phyloP scores from a whole-genome alignment of 108 stramenopile genomes.

The Craspedostauros australis region DNA sequence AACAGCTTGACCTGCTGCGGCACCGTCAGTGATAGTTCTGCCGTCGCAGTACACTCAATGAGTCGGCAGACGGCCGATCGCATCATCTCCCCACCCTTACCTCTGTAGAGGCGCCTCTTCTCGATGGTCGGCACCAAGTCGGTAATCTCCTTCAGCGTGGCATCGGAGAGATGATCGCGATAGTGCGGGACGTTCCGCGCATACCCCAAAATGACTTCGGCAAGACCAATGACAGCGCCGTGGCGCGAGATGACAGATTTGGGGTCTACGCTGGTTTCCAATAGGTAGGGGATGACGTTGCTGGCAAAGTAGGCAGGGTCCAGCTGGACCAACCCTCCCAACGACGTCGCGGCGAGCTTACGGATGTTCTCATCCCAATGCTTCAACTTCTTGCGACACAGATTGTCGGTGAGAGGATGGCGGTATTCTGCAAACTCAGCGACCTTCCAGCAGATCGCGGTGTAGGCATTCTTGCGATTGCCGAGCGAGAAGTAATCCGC shows the following conservation, averaged over 20 bases:
- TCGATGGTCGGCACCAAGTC: constrained; percentile 84
- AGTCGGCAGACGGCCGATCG: constrained; percentile 85
- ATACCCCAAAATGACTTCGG: constrained; percentile 76
- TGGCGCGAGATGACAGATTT: constrained; percentile 74
- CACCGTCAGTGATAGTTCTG: constrained; percentile 60
- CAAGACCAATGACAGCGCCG: constrained; percentile 80
- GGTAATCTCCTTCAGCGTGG: constrained; percentile 27
- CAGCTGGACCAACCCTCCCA: constrained; percentile 52
- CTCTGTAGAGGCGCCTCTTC: constrained; percentile 91
- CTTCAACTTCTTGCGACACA: constrained; percentile 62
- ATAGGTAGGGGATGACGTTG: constrained; percentile 64
- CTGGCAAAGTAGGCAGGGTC: constrained; percentile 46
- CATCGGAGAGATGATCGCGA: constrained; percentile 3
- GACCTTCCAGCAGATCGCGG: constrained; percentile 55
- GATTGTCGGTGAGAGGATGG: constrained; percentile 63
- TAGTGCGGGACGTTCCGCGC: constrained; percentile 18
- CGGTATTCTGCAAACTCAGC: constrained; percentile 85
- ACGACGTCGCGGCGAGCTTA: constrained; percentile 58
- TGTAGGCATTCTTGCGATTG: constrained; percentile 82
- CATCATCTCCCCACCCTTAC: constrained; percentile 95
- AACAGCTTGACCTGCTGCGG: constrained; percentile 84
- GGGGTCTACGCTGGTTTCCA: constrained; percentile 48
- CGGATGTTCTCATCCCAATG: constrained; percentile 94
- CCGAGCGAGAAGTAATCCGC: constrained; percentile 98
- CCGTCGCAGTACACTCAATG: constrained; percentile 83